Conservation (phyloP, 2,329 filamentous ascomycete species). For the Pseudogymnoascus sp. region DNA sequence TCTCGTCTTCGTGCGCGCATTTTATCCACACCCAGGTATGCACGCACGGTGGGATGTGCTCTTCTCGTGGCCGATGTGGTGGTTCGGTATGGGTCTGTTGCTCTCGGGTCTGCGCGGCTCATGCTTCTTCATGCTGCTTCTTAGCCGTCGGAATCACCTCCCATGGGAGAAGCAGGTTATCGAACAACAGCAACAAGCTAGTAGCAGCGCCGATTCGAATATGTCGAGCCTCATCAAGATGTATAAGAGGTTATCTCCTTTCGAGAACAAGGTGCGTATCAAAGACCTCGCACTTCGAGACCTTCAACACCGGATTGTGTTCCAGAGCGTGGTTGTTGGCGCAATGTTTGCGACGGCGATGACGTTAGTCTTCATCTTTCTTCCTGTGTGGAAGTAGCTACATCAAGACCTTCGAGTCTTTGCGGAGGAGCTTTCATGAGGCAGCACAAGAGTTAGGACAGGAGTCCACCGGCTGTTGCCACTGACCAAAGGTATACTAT, state of each 20-base stretch:
- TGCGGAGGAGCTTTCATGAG: no score
- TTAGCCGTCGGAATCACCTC: constrained; percentile 38
- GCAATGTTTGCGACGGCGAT: not conserved
- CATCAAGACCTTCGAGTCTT: no score
- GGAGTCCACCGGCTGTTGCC: not conserved
- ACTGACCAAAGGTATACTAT: not conserved
- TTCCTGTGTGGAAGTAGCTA: not conserved
- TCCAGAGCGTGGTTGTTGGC: not conserved
- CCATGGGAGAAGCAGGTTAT: constrained; percentile 36
- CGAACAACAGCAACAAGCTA: constrained; percentile 23
- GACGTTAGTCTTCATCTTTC: constrained; percentile 14
- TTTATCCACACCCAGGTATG: constrained; percentile 19
- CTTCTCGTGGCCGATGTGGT: constrained; percentile 41
- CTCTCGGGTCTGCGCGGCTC: constrained; percentile 39
- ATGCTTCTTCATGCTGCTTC: constrained; percentile 42
- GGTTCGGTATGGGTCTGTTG: constrained; percentile 36
- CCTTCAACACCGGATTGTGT: not conserved
- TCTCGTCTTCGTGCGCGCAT: constrained; percentile 34
- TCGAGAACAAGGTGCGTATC: not conserved
- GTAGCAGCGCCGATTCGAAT: not conserved
- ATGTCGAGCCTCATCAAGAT: not conserved
- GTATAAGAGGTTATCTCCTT: not conserved
- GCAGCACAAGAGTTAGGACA: not conserved
- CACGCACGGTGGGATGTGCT: constrained; percentile 37
- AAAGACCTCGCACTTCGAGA: constrained; percentile 1